Percentiles rank a stretch among this genome's conserved stretches.
Evolutionary conservation across 2,329 filamentous ascomycete genomes (phyloP).

Genomic region (Sporothrix variecibatus): DNA sequence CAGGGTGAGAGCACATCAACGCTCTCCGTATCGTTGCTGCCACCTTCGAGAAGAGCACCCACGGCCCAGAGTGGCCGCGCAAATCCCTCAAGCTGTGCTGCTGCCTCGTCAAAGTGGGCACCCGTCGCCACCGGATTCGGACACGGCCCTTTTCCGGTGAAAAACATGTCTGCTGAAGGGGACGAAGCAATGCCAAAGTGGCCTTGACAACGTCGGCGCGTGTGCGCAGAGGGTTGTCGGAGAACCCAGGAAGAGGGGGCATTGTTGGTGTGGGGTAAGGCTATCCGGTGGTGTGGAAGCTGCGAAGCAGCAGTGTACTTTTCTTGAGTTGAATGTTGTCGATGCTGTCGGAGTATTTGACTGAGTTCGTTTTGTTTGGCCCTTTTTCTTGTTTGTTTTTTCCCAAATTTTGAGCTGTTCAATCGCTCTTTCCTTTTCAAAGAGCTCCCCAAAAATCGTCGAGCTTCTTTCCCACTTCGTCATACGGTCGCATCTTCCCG

Average conservation of each 20-base stretch:
- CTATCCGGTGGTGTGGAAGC: not conserved
- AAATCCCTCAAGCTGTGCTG: slow-evolving; percentile 50
- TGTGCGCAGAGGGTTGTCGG: slow-evolving; percentile 43
- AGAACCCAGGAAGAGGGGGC: slow-evolving; percentile 45
- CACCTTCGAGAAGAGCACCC: slow-evolving; percentile 23
- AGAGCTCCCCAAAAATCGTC: not conserved
- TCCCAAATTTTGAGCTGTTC: not conserved
- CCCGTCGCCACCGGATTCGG: slow-evolving; percentile 42
- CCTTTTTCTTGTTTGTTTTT: not conserved
- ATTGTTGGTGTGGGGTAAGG: slow-evolving; percentile 32
- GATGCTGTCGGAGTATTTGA: no score
- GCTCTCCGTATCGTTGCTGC: not conserved
- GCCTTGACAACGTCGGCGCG: slow-evolving; percentile 42
- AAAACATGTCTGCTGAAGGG: slow-evolving; percentile 38
- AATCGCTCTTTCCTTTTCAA: not conserved
- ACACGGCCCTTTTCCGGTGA: slow-evolving; percentile 42
- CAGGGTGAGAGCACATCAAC: slow-evolving; percentile 33
- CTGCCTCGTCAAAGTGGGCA: slow-evolving; percentile 47
- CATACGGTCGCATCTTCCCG: not conserved
- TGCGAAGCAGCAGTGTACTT: no score
- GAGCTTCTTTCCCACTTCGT: not conserved
- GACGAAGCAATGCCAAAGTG: slow-evolving; percentile 39
- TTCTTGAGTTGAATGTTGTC: no score
- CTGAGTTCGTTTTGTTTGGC: not conserved
- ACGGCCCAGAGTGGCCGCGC: slow-evolving; percentile 42